Conservation (phyloP, 1,139 yeast genomes). For the Candida tunisiensis region DNA sequence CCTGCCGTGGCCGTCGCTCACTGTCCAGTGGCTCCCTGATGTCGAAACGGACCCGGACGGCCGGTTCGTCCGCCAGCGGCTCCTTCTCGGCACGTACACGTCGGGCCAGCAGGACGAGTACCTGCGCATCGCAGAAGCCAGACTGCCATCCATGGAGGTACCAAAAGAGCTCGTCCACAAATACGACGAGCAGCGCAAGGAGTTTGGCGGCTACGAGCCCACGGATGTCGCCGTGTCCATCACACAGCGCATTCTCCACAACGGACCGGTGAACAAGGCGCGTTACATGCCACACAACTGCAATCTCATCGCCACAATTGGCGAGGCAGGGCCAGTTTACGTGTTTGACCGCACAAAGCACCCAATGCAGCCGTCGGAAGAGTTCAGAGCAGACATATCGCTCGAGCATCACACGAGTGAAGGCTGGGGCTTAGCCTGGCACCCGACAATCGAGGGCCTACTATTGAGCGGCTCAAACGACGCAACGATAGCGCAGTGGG, state of each 20-base stretch:
- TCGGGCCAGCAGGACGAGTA: constrained; percentile 66
- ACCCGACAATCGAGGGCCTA: constrained; percentile 23
- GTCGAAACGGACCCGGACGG: constrained; percentile 9
- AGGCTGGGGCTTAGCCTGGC: constrained; percentile 68
- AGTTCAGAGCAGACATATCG: constrained; percentile 18
- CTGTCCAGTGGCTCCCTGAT: constrained; percentile 28
- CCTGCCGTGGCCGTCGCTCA: constrained; percentile 39
- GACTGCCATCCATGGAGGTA: constrained; percentile 9
- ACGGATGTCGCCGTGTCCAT: constrained; percentile 28
- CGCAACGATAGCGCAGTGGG: constrained; percentile 56
- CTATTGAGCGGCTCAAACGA: constrained; percentile 52
- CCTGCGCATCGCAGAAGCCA: constrained; percentile 55
- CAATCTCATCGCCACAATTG: constrained; percentile 54
- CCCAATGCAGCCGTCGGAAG: constrained; percentile 19
- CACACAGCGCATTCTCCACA: constrained; percentile 14
- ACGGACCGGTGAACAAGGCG: constrained; percentile 59
- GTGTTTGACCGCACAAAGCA: constrained; percentile 43
- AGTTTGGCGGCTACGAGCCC: constrained; percentile 17
- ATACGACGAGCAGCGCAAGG: constrained; percentile 18
- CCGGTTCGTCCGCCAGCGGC: constrained; percentile 14
- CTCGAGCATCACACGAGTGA: constrained; percentile 50
- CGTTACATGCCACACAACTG: constrained; percentile 66
- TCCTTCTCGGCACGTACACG: constrained; percentile 78
- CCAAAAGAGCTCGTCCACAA: constrained; percentile 20
- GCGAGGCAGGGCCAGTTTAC: constrained; percentile 56